Evolutionary conservation across 139 green algal genomes (phyloP).

Genomic region (Chlamydomonas incerta): DNA sequence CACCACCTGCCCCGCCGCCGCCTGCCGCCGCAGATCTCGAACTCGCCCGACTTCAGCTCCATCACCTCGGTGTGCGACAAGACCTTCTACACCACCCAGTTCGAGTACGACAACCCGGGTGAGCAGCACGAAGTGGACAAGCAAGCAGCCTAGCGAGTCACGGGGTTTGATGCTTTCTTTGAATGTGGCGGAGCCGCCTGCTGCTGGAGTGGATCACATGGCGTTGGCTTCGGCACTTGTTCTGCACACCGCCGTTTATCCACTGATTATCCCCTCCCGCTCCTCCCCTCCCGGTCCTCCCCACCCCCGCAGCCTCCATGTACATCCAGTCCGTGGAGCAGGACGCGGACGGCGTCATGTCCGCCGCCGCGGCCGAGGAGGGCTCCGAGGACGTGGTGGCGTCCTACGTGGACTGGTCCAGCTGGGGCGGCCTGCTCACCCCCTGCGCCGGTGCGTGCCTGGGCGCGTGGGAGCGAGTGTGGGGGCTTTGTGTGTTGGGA

Average conservation of each 20-base stretch:
- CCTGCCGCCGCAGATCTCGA: background rate
- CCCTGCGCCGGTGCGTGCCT: conserved; percentile 38
- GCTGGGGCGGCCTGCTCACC: conserved; percentile 39
- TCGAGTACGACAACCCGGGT: conserved; percentile 5
- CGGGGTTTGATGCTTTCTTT: too few relatives aligned
- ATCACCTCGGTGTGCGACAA: conserved; percentile 13
- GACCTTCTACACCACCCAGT: conserved; percentile 9
- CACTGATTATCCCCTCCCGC: too few relatives aligned
- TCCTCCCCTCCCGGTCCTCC: background rate
- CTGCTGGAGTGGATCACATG: too few relatives aligned
- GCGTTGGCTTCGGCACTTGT: too few relatives aligned
- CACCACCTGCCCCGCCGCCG: too few relatives aligned
- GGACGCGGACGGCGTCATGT: background rate
- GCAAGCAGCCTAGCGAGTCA: too few relatives aligned
- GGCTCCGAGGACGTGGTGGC: background rate
- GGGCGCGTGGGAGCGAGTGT: background rate
- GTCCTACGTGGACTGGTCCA: conserved; percentile 29
- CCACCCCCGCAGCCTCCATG: background rate
- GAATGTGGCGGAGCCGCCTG: too few relatives aligned
- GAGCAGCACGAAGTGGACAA: too few relatives aligned
- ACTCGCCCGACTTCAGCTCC: conserved; percentile 1
- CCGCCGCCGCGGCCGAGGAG: too few relatives aligned
- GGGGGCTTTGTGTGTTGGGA: too few relatives aligned
- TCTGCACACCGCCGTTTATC: too few relatives aligned
- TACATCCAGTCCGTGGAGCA: background rate